phyloP scores from a whole-genome alignment of 1,139 yeast species.

The Casaregolazyma suthepensis region DNA sequence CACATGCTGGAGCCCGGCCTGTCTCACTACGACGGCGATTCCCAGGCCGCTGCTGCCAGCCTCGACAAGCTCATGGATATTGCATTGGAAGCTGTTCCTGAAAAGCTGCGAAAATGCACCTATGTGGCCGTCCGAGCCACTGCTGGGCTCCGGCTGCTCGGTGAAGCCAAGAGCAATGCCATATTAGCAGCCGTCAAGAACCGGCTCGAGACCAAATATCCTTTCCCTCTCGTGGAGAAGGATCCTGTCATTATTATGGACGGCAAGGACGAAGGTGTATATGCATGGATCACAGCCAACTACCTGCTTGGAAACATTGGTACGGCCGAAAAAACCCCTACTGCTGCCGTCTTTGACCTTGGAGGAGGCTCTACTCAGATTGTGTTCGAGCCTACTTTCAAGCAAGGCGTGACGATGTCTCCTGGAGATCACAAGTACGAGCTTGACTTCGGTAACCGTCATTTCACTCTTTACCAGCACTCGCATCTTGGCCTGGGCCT shows the following conservation, averaged over 20 bases:
- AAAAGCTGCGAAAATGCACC: constrained; percentile 64
- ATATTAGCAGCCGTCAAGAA: constrained; percentile 70
- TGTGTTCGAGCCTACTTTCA: constrained; percentile 85
- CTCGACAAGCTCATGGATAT: constrained; percentile 70
- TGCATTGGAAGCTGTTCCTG: constrained; percentile 75
- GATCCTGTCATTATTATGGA: constrained; percentile 91
- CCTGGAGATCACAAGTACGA: constrained; percentile 88
- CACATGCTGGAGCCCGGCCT: constrained; percentile 91
- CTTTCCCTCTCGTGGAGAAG: constrained; percentile 74
- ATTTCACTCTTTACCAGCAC: constrained; percentile 82
- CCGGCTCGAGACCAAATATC: constrained; percentile 72
- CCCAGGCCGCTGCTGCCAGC: constrained; percentile 79
- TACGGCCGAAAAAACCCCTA: constrained; percentile 55
- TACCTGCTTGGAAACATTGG: constrained; percentile 91
- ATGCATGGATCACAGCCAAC: constrained; percentile 97
- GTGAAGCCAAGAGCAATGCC: constrained; percentile 54
- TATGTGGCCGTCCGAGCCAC: constrained; percentile 97
- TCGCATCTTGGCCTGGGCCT: constrained; percentile 95
- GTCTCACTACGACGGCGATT: constrained; percentile 75
- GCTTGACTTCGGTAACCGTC: constrained; percentile 71
- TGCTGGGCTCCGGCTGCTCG: constrained; percentile 88
- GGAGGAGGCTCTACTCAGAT: constrained; percentile 99
- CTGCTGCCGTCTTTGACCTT: constrained; percentile 94
- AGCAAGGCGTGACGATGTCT: constrained; percentile 51
- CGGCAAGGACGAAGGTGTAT: constrained; percentile 97